These are phyloP conservation scores for Cladosporium austrohemisphaericum DNA, from an alignment of 2,329 filamentous ascomycete species.

Conservation along the genomic window DNA sequence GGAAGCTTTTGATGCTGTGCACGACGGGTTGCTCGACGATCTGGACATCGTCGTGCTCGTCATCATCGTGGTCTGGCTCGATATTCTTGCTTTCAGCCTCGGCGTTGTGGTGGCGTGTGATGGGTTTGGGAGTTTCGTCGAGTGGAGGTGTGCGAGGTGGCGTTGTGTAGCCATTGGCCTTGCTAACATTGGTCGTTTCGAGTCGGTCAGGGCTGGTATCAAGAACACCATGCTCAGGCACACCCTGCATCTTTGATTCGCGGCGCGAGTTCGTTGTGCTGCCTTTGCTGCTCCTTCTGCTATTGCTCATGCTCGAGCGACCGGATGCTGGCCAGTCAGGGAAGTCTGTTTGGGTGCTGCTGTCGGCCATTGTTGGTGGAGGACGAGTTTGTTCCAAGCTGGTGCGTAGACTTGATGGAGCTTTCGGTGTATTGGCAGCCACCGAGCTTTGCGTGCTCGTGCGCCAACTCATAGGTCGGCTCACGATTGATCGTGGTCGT, in stretches of 20 bases:
- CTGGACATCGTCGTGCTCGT: conserved; percentile 49
- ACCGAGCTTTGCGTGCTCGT: conserved; percentile 14
- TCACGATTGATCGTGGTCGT: conserved; percentile 41
- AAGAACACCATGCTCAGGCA: conserved; percentile 29
- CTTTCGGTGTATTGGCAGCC: conserved; percentile 24
- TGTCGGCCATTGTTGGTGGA: conserved; percentile 24
- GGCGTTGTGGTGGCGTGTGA: neutral
- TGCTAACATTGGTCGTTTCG: conserved; percentile 3
- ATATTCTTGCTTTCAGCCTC: conserved; percentile 20
- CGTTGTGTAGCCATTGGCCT: conserved; percentile 30
- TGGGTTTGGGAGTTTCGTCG: conserved; percentile 1
- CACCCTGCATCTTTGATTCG: conserved; percentile 23
- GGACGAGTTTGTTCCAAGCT: conserved; percentile 24
- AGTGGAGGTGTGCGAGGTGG: conserved; percentile 31
- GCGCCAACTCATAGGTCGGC: conserved; percentile 32
- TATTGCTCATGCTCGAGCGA: conserved; percentile 17
- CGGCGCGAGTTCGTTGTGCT: conserved; percentile 20
- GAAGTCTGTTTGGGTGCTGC: conserved; percentile 31
- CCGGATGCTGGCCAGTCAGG: neutral
- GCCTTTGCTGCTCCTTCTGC: conserved; percentile 24
- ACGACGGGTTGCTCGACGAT: conserved; percentile 44
- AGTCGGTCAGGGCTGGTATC: conserved; percentile 2
- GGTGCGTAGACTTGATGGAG: conserved; percentile 30
- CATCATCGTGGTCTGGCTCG: conserved; percentile 40
- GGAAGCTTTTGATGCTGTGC: conserved; percentile 66